These are phyloP conservation scores for Nakaseomyces delphensis DNA, from an alignment of 1,139 yeast genomes.

Conservation along the genomic window DNA sequence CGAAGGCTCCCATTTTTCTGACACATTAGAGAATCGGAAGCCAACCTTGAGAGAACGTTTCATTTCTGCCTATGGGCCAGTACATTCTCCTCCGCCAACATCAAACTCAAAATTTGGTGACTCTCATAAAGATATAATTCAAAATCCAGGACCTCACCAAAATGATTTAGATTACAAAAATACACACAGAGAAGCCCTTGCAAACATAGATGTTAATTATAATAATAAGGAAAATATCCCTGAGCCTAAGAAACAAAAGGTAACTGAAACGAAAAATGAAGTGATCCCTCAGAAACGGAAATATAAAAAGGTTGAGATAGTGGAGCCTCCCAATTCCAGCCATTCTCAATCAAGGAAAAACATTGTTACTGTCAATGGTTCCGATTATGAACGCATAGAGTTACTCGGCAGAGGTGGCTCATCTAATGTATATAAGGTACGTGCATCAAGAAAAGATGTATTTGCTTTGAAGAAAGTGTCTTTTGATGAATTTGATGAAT, in stretches of 20 bases:
- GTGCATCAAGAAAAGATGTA: conserved; percentile 44
- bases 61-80: conserved; percentile 6
- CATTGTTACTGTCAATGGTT: conserved; percentile 43
- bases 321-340: conserved; percentile 18
- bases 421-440: conserved; percentile 82
- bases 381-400: conserved; percentile 65
- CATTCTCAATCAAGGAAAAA: conserved; percentile 13
- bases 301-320: conserved; percentile 23
- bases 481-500: conserved; percentile 71
- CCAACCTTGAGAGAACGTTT: conserved; percentile 18
- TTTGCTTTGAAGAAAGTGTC: conserved; percentile 80
- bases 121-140: conserved; percentile 16
- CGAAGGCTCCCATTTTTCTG: background rate
- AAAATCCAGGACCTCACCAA: conserved; percentile 2
- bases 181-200: conserved; percentile 25
- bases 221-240: conserved; percentile 10
- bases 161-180: conserved; percentile 3
- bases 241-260: conserved; percentile 8
- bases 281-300: conserved; percentile 16
- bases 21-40: background rate
- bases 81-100: conserved; percentile 3
- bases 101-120: conserved; percentile 8
- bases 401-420: conserved; percentile 88
- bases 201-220: conserved; percentile 25
- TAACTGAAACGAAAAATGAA: conserved; percentile 19